Evolutionary conservation across 495 filamentous ascomycete species (phyloP).

Genomic region (Tuber calosporum): DNA sequence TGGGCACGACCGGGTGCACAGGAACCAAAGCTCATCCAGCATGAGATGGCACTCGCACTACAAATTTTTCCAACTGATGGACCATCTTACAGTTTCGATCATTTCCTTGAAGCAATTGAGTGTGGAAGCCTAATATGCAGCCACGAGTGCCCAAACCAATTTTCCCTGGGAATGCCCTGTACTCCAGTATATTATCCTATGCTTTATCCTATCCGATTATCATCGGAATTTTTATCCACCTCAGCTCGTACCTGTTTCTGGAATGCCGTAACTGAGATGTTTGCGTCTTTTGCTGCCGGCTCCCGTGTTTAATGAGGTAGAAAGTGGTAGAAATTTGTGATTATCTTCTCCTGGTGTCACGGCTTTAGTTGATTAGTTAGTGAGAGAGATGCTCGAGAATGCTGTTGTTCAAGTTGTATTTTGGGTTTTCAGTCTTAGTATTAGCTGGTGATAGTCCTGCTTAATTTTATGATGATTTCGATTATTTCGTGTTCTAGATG

Average conservation of each 20-base stretch:
- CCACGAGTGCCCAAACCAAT: neutral
- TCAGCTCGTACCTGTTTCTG: neutral
- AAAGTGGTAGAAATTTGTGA: neutral
- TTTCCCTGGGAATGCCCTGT: neutral
- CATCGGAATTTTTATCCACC: neutral
- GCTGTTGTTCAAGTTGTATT: neutral
- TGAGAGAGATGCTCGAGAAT: neutral
- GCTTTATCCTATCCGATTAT: neutral
- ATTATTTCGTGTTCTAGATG: neutral
- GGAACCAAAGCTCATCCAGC: neutral
- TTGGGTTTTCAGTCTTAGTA: neutral
- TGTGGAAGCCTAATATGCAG: neutral
- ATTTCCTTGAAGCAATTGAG: neutral
- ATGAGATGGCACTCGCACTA: neutral
- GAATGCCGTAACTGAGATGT: neutral
- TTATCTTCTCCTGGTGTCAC: neutral
- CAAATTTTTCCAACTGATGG: neutral
- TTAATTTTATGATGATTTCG: neutral
- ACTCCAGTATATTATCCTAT: neutral
- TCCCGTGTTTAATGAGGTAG: neutral
- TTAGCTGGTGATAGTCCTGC: neutral
- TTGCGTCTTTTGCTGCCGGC: neutral
- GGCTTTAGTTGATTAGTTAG: neutral
- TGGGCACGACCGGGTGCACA: neutral
- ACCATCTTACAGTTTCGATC: neutral